phyloP scores from a whole-genome alignment of 106 monocot genomes.

The Hemerocallis citrina region DNA sequence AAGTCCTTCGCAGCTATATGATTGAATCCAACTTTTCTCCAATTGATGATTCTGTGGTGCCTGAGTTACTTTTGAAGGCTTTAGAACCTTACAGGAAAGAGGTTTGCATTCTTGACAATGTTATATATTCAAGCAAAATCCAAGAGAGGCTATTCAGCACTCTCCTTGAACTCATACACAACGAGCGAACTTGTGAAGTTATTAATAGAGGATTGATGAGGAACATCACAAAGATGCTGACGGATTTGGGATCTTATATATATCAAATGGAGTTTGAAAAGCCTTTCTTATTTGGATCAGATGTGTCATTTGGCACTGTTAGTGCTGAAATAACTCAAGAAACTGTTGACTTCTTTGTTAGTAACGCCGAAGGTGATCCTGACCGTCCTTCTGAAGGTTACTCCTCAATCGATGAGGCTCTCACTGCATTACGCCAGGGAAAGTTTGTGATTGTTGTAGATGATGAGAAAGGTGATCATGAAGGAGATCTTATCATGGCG shows the following conservation, averaged over 20 bases:
- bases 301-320: slow-evolving; percentile 38
- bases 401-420: slow-evolving; percentile 51
- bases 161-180: slow-evolving; percentile 41
- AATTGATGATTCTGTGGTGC: slow-evolving; percentile 79
- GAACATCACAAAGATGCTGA: slow-evolving; percentile 47
- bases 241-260: slow-evolving; percentile 35
- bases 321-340: slow-evolving; percentile 70
- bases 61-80: slow-evolving; percentile 83
- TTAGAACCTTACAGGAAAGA: slow-evolving; percentile 77
- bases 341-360: slow-evolving; percentile 73
- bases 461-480: slow-evolving; percentile 66
- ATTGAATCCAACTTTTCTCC: slow-evolving; percentile 50
- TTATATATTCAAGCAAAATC: slow-evolving; percentile 30
- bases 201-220: slow-evolving; percentile 51
- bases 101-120: slow-evolving; percentile 42
- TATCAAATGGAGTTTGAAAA: slow-evolving; percentile 49
- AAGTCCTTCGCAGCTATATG: slow-evolving; percentile 80
- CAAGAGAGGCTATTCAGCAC: slow-evolving; percentile 27
- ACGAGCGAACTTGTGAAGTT: slow-evolving; percentile 43
- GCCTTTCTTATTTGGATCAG: slow-evolving; percentile 30
- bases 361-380: slow-evolving; percentile 77
- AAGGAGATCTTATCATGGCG: slow-evolving; percentile 84
- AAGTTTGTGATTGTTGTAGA: slow-evolving; percentile 89
- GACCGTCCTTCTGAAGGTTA: slow-evolving; percentile 71
- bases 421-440: slow-evolving; percentile 45